phyloP scores from a whole-genome alignment of 78 protist genomes.

The Speleostelium caveatum region DNA sequence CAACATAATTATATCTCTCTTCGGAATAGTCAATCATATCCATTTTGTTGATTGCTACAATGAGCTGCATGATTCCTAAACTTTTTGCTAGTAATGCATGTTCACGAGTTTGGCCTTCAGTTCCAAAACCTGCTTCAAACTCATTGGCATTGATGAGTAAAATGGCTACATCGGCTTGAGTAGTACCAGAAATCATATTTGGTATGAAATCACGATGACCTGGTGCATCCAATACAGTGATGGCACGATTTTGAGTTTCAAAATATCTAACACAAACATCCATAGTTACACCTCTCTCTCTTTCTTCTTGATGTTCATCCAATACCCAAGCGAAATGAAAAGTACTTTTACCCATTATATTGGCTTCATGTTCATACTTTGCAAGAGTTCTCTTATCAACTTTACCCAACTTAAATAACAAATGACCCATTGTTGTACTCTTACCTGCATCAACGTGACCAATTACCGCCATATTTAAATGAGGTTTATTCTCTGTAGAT shows the following conservation, averaged over 20 bases:
- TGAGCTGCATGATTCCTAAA: constrained; percentile 92
- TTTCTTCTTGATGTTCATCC: constrained; percentile 91
- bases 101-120: constrained; percentile 96
- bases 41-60: constrained; percentile 96
- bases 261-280: constrained; percentile 91
- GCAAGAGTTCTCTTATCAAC: constrained; percentile 83
- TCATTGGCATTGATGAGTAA: constrained; percentile 94
- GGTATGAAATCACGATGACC: constrained; percentile 99
- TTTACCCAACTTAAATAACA: constrained; percentile 84
- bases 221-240: constrained; percentile 99
- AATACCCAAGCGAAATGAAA: constrained; percentile 98
- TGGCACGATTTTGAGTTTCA: constrained; percentile 70
- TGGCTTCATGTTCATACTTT: constrained; percentile 92
- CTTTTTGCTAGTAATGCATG: constrained; percentile 92
- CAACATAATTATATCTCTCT: constrained; percentile 83
- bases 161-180: constrained; percentile 97
- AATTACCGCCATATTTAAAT: constrained; percentile 81
- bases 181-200: constrained; percentile 96
- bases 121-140: constrained; percentile 96
- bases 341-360: constrained; percentile 93
- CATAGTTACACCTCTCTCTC: constrained; percentile 95
- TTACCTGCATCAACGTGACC: constrained; percentile 98
- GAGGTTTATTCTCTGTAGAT: constrained; percentile 49
- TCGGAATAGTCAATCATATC: constrained; percentile 84
- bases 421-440: constrained; percentile 95